Percentiles rank a stretch among this genome's conserved stretches.
phyloP scores from a whole-genome alignment of 768 basidiomycete genomes.

The Boletus rufocinnamomeus region DNA sequence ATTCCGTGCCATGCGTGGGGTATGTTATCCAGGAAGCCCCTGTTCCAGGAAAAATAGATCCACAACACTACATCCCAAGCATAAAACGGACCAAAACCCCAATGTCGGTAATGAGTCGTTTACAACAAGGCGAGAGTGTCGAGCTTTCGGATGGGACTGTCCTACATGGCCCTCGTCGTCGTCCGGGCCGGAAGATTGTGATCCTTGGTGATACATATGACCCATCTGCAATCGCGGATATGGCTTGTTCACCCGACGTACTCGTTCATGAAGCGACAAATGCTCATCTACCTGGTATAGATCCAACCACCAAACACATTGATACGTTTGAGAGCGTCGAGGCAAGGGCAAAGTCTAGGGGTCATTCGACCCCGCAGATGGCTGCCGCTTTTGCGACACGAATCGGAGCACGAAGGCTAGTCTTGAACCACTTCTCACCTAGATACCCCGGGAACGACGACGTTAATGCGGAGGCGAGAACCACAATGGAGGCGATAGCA shows the following conservation, averaged over 20 bases:
- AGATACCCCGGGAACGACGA: slow-evolving; percentile 73
- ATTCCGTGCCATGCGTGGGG: slow-evolving; percentile 81
- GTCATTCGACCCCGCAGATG: slow-evolving; percentile 92
- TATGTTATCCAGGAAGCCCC: slow-evolving; percentile 72
- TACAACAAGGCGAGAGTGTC: slow-evolving; percentile 67
- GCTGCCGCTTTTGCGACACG: slow-evolving; percentile 77
- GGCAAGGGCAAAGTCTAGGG: slow-evolving; percentile 65
- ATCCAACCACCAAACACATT: slow-evolving; percentile 54
- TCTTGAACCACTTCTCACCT: slow-evolving; percentile 86
- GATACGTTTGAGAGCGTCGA: slow-evolving; percentile 68
- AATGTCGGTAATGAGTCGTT: slow-evolving; percentile 62
- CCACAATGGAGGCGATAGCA: slow-evolving; percentile 65
- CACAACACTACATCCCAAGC: slow-evolving; percentile 63
- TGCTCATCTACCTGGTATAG: slow-evolving; percentile 71
- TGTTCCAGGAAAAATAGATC: slow-evolving; percentile 76
- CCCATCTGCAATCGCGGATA: slow-evolving; percentile 60
- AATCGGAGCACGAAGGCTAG: slow-evolving; percentile 59
- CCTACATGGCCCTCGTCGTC: slow-evolving; percentile 63
- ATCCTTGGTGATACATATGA: slow-evolving; percentile 87
- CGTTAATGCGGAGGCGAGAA: slow-evolving; percentile 46
- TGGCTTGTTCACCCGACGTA: slow-evolving; percentile 69
- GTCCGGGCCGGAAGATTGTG: slow-evolving; percentile 73
- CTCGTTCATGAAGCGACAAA: slow-evolving; percentile 92
- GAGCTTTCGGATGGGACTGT: slow-evolving; percentile 70
- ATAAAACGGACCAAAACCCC: slow-evolving; percentile 70